Base-by-base conservation (phyloP, 2,329 filamentous ascomycete species). In the Cladophialophora yegresii region DNA sequence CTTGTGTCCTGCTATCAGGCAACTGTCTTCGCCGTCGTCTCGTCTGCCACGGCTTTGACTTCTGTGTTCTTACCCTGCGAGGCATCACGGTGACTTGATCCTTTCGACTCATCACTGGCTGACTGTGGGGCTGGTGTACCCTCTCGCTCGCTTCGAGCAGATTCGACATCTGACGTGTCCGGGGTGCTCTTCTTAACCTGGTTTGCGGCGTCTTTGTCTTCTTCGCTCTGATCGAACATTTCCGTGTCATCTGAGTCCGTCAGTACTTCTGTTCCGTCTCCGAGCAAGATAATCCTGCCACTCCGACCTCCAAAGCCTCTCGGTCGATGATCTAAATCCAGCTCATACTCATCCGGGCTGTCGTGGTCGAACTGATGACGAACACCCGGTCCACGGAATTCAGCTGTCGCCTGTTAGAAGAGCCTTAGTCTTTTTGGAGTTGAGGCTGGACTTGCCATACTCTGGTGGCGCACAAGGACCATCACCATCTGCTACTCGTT, bases 381-480 rank as follows among this genome's bases (percentile, higher is more conserved):
- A 70, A 91, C 87, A 69, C 90, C 89, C 66, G 90, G 90, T 72
- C 90, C 90, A 72, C 90, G 89, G 82, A 93, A 92, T 80, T 93
- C 89, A 80, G 91, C 91, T 93, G 74, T 71, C 70, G 71, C 70
- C 72, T 71, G 78, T 78, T 75, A 80, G 77, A 70, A 72, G 74
- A 71, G 73, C 72, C 69, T 74, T 75, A 74, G 75, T 73, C 70
- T 73, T 71, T 43, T 70, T 71, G 74, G 74, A 43, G 71, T 73
- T 72, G 75, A 78, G 79, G 80, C 77, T 76, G 77, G 81, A 87
- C 92, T 89, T 93, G 93, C 95, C 95, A 84, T 98, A 99, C 88
- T 99, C 95, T 75, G 93, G 95, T 80, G 95, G 95, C 78, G 95
- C 95, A 83, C 93, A 98, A 77, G 95, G 95, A 74, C 95, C 95